Evolutionary conservation across 371 early-diverging fungal species (phyloP).

Genomic region (Parasitella parasitica): DNA sequence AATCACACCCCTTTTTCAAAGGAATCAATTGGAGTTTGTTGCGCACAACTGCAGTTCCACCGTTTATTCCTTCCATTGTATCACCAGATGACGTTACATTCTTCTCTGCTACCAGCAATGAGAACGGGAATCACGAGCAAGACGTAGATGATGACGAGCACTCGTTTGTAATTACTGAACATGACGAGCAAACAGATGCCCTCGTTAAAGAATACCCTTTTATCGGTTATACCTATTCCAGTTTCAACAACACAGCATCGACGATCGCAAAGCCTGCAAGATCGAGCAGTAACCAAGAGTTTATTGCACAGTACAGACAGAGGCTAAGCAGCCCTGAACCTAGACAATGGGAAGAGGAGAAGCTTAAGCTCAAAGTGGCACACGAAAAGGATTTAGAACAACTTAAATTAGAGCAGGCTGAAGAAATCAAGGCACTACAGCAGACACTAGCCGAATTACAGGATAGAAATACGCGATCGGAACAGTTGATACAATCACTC

Average conservation of each 20-base stretch:
- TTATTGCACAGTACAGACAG: background rate
- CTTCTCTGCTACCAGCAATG: conserved; percentile 74
- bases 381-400: background rate
- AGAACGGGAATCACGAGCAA: conserved; percentile 36
- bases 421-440: background rate
- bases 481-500: background rate
- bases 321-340: background rate
- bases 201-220: conserved; percentile 77
- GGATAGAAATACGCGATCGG: background rate
- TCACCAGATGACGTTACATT: conserved; percentile 86
- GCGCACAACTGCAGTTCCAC: conserved; percentile 52
- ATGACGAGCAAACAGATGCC: conserved; percentile 29
- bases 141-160: conserved; percentile 26
- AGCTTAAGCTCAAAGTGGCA: background rate
- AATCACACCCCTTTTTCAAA: conserved; percentile 82
- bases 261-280: background rate
- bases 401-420: background rate
- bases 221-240: conserved; percentile 76
- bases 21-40: conserved; percentile 75
- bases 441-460: background rate
- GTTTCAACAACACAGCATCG: background rate
- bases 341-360: background rate
- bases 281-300: background rate
- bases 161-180: conserved; percentile 30
- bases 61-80: conserved; percentile 80